phyloP scores from a whole-genome alignment of 2,329 filamentous ascomycete species.

The Xylariaceae sp. region DNA sequence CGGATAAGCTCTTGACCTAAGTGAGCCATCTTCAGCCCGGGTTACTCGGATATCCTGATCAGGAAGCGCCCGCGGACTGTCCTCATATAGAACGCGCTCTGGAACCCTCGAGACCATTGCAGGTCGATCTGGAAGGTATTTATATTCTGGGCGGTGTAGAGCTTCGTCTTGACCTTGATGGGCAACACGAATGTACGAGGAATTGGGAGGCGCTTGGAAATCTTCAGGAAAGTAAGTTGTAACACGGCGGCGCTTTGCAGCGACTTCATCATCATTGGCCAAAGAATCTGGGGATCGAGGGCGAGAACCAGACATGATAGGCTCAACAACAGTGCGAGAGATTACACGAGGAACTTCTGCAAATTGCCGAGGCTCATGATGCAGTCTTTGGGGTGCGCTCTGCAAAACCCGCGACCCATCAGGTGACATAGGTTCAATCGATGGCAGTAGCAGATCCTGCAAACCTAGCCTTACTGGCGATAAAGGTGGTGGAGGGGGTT shows the following conservation, averaged over 20 bases:
- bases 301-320: conserved; percentile 21
- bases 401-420: conserved; percentile 19
- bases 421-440: conserved; percentile 42
- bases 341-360: conserved; percentile 32
- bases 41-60: conserved; percentile 26
- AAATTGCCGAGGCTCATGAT: conserved; percentile 29
- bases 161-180: conserved; percentile 29
- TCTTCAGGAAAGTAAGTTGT: conserved; percentile 32
- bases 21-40: conserved; percentile 22
- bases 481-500: conserved; percentile 27
- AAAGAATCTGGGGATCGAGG: conserved; percentile 30
- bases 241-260: conserved; percentile 34
- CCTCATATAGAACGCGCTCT: conserved; percentile 20
- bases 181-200: conserved; percentile 32
- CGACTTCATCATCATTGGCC: conserved; percentile 29
- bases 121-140: conserved; percentile 26
- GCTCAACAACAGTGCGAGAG: conserved; percentile 30
- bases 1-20: conserved; percentile 29
- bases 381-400: conserved; percentile 22
- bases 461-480: conserved; percentile 38
- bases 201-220: conserved; percentile 23
- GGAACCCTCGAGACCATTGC: conserved; percentile 1
- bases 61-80: conserved; percentile 24
- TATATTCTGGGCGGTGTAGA: conserved; percentile 23
- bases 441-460: conserved; percentile 42